Base-by-base conservation (phyloP, 148 eudicot species). In the Persicaria maculosa region DNA sequence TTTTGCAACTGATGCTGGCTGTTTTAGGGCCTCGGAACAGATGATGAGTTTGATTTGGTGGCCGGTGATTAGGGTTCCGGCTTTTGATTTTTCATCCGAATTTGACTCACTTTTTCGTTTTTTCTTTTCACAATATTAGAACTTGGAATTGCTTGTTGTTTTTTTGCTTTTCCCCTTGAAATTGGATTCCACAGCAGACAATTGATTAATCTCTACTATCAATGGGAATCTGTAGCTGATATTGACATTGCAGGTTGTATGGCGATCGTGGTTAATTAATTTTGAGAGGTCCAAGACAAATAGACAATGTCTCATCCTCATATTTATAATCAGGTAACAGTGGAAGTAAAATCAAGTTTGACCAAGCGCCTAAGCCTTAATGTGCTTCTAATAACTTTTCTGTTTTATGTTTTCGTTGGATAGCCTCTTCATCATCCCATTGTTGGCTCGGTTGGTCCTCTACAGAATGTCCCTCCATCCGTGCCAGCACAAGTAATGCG, bases 381-480 rank as follows among this genome's bases (percentile, higher is more conserved):
- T 12, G 46, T 65, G 14, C 19, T 65, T 11, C 15, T 65, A 40
- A 1, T 65, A 65, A 65, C 46, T 7, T 76, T 77, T 79, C 68
- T 70, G 59, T 77, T 71, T 47, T 6, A 17, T n/a, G 40, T 53
- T 40, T 43, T 67, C 2, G n/a, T 68, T 57, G 77, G 74, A 77
- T 74, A 90, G 96, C 89, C 91, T 78, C 80, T 81, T 79, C 89
- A 74, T 71, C 40, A 31, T 31, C 40, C 40, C 40, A 3, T 31
- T 31, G 40, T 31, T 31, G 40, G 40, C 40, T 31, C 40, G 40
- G 40, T 31, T 31, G 40, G 40, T 31, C 93, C 98, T 68, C 96
- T 80, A 45, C 97, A 80, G 78, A 85, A 75, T 79, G 79, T 84
- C 86, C 86, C 83, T 79, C 96, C 92, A 3, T 81, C 90, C 9